Base-by-base conservation (phyloP, 306 rosid genomes). In the Styphnolobium japonicum region DNA sequence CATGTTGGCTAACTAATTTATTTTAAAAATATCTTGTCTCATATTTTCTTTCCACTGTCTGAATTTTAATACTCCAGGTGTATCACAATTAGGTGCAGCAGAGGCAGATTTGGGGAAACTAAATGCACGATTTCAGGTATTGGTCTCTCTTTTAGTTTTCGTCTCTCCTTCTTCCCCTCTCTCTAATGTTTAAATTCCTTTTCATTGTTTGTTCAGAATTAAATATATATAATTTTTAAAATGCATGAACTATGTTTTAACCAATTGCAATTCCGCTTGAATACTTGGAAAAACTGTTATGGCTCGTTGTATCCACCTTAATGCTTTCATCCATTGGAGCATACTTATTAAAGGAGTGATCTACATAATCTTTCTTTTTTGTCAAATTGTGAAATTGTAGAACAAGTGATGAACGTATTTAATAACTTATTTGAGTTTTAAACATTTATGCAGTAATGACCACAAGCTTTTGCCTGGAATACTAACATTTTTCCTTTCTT, bases 91-190 rank as follows among this genome's bases (percentile, higher is more conserved):
- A 63, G 90, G 89, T 71, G 83, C 84, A 57, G 64, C 81, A 53
- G 88, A 90, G 81, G 87, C 86, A 77, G 92, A 86, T 87, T 80
- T 83, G 71, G 92, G 86, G 74, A 85, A 87, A 79, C 68, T 86
- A 73, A 87, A 80, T 91, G 90, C 92, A 60, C 86, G 82, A 33
- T 45, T 89, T 76, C 94, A 92, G 98, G 98, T 95, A 90, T 57
- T 53, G 67, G 75, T 36, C 67, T 74, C 58, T 68, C 43, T 83
- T 78, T 80, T 52, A 0, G 34, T 37, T 40, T 71, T 67, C 55
- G 15, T 48, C 27, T 75, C 22, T 34, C 8, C 10, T 68, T 42
- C 21, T 2, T 31, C 23, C 71, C 6, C 29, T 31, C 29, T 37
- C 40, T 72, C 56, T 58, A 51, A 21, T 15, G 14, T 29, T 60